A percentile compares a stretch with the other conserved stretches of the same genome.
Evolutionary conservation across 2,329 filamentous ascomycete genomes (phyloP).

Genomic region (Aspergillus piperis): DNA sequence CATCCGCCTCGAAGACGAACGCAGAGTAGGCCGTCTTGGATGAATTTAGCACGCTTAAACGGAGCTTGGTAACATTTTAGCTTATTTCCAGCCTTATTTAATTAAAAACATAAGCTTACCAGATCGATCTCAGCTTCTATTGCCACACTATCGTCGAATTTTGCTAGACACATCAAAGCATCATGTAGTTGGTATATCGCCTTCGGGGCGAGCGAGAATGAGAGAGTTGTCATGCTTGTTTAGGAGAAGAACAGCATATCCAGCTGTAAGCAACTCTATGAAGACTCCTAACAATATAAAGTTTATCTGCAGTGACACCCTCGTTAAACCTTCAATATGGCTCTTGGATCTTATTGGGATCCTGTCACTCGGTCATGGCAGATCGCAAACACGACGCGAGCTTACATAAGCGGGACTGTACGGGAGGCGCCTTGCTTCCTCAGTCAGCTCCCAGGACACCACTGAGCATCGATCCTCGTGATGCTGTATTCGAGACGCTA

Average conservation of each 20-base stretch:
- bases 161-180: constrained; percentile 60
- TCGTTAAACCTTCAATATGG: neutral
- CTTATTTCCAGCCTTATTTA: neutral
- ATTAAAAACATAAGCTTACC: constrained; percentile 15
- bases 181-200: constrained; percentile 61
- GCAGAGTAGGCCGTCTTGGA: constrained; percentile 66
- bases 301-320: neutral
- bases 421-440: neutral
- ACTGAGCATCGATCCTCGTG: neutral
- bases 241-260: too few relatives aligned
- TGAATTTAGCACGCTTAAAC: constrained; percentile 62
- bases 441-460: neutral
- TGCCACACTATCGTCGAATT: constrained; percentile 64
- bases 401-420: constrained; percentile 23
- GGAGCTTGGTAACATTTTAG: constrained; percentile 48
- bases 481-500: neutral
- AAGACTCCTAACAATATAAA: too few relatives aligned
- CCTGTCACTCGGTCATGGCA: constrained; percentile 1
- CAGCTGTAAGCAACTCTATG: neutral
- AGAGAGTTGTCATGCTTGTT: constrained; percentile 36
- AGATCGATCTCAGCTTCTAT: constrained; percentile 62
- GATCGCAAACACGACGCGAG: constrained; percentile 17
- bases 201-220: constrained; percentile 59
- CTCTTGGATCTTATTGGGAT: neutral
- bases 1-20: constrained; percentile 55